Percentiles rank a stretch among this genome's conserved stretches.
phyloP scores from a whole-genome alignment of 2,329 filamentous ascomycete genomes.

The Fusarium subglutinans region DNA sequence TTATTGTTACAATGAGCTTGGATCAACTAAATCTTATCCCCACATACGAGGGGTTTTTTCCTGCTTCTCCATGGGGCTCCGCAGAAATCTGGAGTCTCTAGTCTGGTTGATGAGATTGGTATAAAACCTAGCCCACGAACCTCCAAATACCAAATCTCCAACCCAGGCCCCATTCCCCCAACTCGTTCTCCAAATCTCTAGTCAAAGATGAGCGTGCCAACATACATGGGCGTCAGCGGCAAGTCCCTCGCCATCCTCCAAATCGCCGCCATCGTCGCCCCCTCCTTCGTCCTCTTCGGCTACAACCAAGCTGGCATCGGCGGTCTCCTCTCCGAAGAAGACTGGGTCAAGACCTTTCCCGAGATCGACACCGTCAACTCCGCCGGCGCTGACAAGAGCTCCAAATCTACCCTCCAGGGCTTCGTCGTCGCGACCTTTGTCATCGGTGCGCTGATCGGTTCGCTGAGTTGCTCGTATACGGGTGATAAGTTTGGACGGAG shows the following conservation, averaged over 20 bases:
- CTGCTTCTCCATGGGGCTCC: conserved; percentile 32
- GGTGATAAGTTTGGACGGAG: conserved; percentile 68
- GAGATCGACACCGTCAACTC: conserved; percentile 62
- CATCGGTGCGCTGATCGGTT: conserved; percentile 68
- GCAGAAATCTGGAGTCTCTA: conserved; percentile 7
- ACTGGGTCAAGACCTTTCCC: conserved; percentile 65
- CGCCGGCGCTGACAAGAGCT: conserved; percentile 44
- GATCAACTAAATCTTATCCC: conserved; percentile 15
- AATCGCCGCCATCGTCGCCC: conserved; percentile 54
- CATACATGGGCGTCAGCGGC: conserved; percentile 50
- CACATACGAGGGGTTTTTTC: conserved; percentile 21
- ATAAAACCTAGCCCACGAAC: background rate
- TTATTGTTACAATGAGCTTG: background rate
- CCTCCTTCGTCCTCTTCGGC: conserved; percentile 58
- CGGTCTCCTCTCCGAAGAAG: conserved; percentile 70
- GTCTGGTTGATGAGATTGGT: background rate
- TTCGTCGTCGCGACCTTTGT: conserved; percentile 60
- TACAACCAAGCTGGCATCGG: conserved; percentile 77
- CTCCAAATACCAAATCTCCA: background rate
- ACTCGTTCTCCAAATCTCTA: background rate
- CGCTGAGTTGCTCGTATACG: conserved; percentile 50
- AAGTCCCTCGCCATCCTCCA: conserved; percentile 49
- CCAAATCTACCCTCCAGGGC: conserved; percentile 57
- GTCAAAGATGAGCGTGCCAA: conserved; percentile 21
- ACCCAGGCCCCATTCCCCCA: background rate